Evolutionary conservation across 2,329 filamentous ascomycete species (phyloP).

Genomic region (Teratosphaeria epicoccoides): DNA sequence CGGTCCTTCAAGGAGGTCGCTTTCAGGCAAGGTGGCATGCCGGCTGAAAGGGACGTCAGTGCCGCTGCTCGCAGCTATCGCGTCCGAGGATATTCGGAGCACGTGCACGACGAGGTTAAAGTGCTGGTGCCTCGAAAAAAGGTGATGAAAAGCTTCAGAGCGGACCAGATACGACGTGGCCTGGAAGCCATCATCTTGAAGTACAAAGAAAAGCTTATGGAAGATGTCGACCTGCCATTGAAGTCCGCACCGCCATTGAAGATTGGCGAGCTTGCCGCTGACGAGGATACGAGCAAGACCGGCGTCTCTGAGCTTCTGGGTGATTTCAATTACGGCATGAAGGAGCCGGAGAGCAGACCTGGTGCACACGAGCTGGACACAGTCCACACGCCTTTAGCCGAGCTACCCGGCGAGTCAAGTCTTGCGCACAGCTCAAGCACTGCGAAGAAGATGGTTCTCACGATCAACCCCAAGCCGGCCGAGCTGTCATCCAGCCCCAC

Average conservation of each 20-base stretch:
- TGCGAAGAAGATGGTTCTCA: background rate
- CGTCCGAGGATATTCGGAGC: constrained; percentile 10
- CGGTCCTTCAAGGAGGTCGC: constrained; percentile 20
- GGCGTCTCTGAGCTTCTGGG: constrained; percentile 2
- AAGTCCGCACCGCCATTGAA: background rate
- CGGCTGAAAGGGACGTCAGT: constrained; percentile 12
- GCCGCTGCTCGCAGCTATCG: constrained; percentile 13
- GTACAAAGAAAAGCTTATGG: constrained; percentile 15
- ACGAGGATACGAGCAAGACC: constrained; percentile 3
- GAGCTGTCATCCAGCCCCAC: background rate
- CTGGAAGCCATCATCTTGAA: constrained; percentile 11
- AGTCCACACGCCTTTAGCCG: background rate
- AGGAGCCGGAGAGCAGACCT: constrained; percentile 3
- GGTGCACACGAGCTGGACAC: constrained; percentile 2
- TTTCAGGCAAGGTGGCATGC: constrained; percentile 10
- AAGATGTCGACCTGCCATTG: constrained; percentile 11
- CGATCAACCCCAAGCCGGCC: background rate
- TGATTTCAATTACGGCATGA: constrained; percentile 2
- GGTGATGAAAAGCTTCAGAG: constrained; percentile 10
- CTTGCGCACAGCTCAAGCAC: background rate
- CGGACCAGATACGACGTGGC: constrained; percentile 8
- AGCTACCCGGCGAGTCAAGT: background rate
- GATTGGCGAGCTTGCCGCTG: background rate
- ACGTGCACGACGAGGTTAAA: constrained; percentile 14
- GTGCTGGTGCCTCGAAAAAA: constrained; percentile 11